Conservation (phyloP, 495 filamentous ascomycete species). For the Pseudotulostoma volvatum region DNA sequence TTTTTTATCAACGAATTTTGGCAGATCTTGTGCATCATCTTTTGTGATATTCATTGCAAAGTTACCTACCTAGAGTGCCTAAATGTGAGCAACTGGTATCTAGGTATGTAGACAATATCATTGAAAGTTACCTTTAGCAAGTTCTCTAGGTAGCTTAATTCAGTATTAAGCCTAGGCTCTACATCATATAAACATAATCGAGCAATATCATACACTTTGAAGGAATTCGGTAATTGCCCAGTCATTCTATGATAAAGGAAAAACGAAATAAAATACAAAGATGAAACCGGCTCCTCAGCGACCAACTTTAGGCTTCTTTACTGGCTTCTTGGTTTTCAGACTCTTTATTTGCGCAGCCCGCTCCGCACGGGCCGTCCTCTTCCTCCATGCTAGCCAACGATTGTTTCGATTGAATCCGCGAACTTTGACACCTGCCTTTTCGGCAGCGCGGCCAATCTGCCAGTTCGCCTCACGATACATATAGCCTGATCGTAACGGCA, state of each 20-base stretch:
- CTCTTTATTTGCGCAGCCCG: slow-evolving; percentile 40
- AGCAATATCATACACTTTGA: too few relatives aligned
- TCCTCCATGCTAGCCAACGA: slow-evolving; percentile 47
- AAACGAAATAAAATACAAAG: slow-evolving; percentile 2
- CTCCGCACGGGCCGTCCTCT: slow-evolving; percentile 34
- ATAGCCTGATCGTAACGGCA: slow-evolving; percentile 49
- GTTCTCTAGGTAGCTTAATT: too few relatives aligned
- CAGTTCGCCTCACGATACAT: slow-evolving; percentile 74
- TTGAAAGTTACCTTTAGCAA: too few relatives aligned
- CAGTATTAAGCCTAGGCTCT: too few relatives aligned
- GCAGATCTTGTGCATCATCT: too few relatives aligned
- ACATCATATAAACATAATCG: too few relatives aligned
- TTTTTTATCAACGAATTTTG: too few relatives aligned
- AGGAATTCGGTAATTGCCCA: too few relatives aligned
- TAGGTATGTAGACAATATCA: too few relatives aligned
- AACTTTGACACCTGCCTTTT: slow-evolving; percentile 39
- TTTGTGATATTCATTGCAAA: too few relatives aligned
- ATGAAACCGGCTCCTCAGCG: slow-evolving; percentile 7
- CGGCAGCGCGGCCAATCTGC: slow-evolving; percentile 57
- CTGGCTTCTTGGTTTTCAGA: slow-evolving; percentile 38
- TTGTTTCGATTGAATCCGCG: slow-evolving; percentile 36
- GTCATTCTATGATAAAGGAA: not conserved
- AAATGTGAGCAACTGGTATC: too few relatives aligned
- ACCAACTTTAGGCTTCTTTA: slow-evolving; percentile 27
- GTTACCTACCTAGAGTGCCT: too few relatives aligned